These are phyloP conservation scores for Aspergillus quadricinctus DNA, from an alignment of 2,329 filamentous ascomycete species.

Conservation along the genomic window DNA sequence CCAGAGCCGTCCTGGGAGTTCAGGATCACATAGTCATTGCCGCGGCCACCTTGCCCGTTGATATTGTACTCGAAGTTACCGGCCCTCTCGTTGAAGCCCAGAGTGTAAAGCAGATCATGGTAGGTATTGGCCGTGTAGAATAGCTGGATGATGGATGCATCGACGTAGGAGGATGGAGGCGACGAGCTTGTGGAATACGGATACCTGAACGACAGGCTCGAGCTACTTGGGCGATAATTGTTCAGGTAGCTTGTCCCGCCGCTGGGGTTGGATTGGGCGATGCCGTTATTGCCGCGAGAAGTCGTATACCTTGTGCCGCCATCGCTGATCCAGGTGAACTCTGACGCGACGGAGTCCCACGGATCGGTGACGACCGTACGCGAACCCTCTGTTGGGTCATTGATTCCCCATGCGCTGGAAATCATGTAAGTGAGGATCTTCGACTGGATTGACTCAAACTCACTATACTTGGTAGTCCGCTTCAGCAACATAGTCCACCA, in stretches of 20 bases:
- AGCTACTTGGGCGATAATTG: conserved; percentile 8
- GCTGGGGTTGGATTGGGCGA: conserved; percentile 11
- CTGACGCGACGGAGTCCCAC: conserved; percentile 8
- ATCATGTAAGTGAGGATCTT: neutral
- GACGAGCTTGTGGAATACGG: conserved; percentile 6
- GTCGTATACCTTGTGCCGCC: conserved; percentile 9
- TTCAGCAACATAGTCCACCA: conserved; percentile 12
- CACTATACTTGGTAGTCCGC: conserved; percentile 14
- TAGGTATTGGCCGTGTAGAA: conserved; percentile 18
- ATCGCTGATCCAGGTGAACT: conserved; percentile 13
- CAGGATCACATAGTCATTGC: conserved; percentile 12
- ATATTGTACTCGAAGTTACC: conserved; percentile 16
- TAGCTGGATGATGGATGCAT: conserved; percentile 13
- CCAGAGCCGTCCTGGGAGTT: conserved; percentile 15
- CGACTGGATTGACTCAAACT: neutral
- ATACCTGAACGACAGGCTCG: conserved; percentile 6
- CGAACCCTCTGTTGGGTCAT: conserved; percentile 11
- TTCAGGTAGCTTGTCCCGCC: conserved; percentile 5
- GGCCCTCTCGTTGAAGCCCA: conserved; percentile 11
- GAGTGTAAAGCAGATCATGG: conserved; percentile 12
- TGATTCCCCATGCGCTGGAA: conserved; percentile 10
- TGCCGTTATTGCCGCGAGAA: conserved; percentile 12
- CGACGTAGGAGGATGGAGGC: conserved; percentile 7
- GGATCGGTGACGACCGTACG: conserved; percentile 8
- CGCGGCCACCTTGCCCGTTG: conserved; percentile 5